A percentile compares a stretch with the other conserved stretches of the same genome.
phyloP scores from a whole-genome alignment of 2,329 filamentous ascomycete genomes.

The Xylariaceae sp. region DNA sequence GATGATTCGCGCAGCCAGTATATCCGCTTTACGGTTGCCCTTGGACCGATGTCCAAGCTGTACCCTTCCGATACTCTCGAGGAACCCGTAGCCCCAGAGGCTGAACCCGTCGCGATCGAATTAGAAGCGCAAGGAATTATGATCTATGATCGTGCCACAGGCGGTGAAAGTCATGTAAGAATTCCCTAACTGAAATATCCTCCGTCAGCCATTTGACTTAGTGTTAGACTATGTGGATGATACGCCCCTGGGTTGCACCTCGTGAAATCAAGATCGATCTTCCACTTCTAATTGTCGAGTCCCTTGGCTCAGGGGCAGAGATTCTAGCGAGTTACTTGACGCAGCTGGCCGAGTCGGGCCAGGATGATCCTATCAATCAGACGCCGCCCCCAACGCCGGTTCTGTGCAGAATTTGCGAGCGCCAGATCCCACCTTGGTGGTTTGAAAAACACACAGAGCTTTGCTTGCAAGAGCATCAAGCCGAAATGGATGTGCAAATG shows the following conservation, averaged over 20 bases:
- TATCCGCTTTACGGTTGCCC: constrained; percentile 69
- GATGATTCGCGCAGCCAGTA: constrained; percentile 92
- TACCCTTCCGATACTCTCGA: constrained; percentile 41
- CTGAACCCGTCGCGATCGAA: constrained; percentile 56
- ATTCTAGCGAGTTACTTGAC: constrained; percentile 92
- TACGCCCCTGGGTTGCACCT: constrained; percentile 81
- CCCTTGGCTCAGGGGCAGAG: constrained; percentile 88
- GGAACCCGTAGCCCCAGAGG: constrained; percentile 36
- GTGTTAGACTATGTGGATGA: constrained; percentile 96
- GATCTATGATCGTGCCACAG: constrained; percentile 86
- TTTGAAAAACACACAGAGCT: constrained; percentile 98
- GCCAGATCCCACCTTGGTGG: constrained; percentile 98
- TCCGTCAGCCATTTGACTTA: constrained; percentile 4
- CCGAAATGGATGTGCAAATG: constrained; percentile 97
- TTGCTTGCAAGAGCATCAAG: constrained; percentile 90
- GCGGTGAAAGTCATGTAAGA: constrained; percentile 84
- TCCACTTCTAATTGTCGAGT: constrained; percentile 82
- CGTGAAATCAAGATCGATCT: constrained; percentile 95
- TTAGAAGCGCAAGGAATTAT: constrained; percentile 97
- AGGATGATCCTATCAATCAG: constrained; percentile 68
- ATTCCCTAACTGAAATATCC: constrained; percentile 1
- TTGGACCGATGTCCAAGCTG: constrained; percentile 65
- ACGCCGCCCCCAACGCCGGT: constrained; percentile 72
- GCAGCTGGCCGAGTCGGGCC: constrained; percentile 74
- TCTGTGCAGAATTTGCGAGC: constrained; percentile 93